A percentile compares a stretch with the other conserved stretches of the same genome.
These are phyloP conservation scores for Alectoria sarmentosa DNA, from an alignment of 495 filamentous ascomycete species.

Conservation along the genomic window DNA sequence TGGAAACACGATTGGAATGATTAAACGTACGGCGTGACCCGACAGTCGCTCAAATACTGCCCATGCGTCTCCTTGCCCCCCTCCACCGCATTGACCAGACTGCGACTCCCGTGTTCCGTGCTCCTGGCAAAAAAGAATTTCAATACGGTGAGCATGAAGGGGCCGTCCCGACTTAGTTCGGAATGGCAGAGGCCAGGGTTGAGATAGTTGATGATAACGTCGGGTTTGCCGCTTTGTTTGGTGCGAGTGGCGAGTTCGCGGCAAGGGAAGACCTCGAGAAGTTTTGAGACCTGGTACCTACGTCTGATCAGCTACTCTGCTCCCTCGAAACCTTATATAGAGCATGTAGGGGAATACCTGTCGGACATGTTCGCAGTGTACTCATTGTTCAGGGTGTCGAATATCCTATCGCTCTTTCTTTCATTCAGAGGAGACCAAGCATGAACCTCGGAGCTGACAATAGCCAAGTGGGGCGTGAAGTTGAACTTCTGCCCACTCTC, in stretches of 20 bases:
- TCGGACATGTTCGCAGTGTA: slow-evolving; percentile 26
- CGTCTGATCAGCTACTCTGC: background rate
- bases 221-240: slow-evolving; percentile 12
- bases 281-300: slow-evolving; percentile 31
- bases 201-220: slow-evolving; percentile 46
- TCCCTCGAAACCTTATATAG: background rate
- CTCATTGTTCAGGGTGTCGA: slow-evolving; percentile 27
- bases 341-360: background rate
- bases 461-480: slow-evolving; percentile 25
- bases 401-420: slow-evolving; percentile 24
- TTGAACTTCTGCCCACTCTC: slow-evolving; percentile 20
- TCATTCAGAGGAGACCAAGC: slow-evolving; percentile 24
- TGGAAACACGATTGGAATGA: background rate
- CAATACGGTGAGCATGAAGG: slow-evolving; percentile 13
- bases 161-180: slow-evolving; percentile 34
- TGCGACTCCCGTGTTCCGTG: slow-evolving; percentile 35
- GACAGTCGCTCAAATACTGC: slow-evolving; percentile 28
- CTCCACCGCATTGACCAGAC: slow-evolving; percentile 31
- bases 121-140: slow-evolving; percentile 32
- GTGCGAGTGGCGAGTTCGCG: slow-evolving; percentile 28
- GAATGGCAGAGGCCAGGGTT: slow-evolving; percentile 47
- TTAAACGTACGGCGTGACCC: slow-evolving; percentile 16
- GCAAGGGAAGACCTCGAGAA: slow-evolving; percentile 30
- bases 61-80: slow-evolving; percentile 31
- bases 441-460: slow-evolving; percentile 30